Base-by-base conservation (phyloP, 129 eudicot genomes). In the Deinandra increscens region DNA sequence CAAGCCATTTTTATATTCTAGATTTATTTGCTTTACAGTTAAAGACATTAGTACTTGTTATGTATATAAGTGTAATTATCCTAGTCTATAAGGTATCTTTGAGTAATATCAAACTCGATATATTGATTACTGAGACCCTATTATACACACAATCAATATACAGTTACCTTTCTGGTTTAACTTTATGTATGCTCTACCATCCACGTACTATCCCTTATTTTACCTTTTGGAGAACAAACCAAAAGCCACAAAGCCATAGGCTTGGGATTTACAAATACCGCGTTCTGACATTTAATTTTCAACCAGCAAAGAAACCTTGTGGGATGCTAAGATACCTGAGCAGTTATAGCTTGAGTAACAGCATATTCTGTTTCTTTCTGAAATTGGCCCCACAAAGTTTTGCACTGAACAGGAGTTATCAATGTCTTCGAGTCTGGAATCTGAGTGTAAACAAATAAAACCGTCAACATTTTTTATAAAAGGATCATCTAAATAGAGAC, bases 351-450 rank as follows among this genome's bases (percentile, higher is more conserved):
- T 81, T 87, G 95, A 53, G 74, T 80, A 62, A 84, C 79, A 0
- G 86, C 81, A 54, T 84, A 88, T 79, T 88, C 95, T 4, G 95
- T 88, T 73, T 84, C 95, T 60, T 76, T 75, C 34, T 78, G 83
- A 50, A 88, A 84, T 26, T 84, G 95, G 69, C 48, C 37, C 97
- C 97, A 91, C 72, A 91, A 75, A 41, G 93, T 75, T 77, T 91
- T 91, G 80, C 97, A 91, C 53, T 91, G 97, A 37, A 91, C 96
- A 31, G 96, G 97, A 49, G 95, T 86, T 9, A 91, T 70, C 79
- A 91, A 75, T 46, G 96, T 91, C 66, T 88, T 91, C 45, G 88
- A 45, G n/a, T 90, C 77, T 5, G 97, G 94, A 71, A 91, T 79
- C 97, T 91, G 81, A 13, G 51, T 44, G 63, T 12, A 50, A 44